Evolutionary conservation across 2,329 filamentous ascomycete genomes (phyloP).

Genomic region (Aureobasidium namibiae): DNA sequence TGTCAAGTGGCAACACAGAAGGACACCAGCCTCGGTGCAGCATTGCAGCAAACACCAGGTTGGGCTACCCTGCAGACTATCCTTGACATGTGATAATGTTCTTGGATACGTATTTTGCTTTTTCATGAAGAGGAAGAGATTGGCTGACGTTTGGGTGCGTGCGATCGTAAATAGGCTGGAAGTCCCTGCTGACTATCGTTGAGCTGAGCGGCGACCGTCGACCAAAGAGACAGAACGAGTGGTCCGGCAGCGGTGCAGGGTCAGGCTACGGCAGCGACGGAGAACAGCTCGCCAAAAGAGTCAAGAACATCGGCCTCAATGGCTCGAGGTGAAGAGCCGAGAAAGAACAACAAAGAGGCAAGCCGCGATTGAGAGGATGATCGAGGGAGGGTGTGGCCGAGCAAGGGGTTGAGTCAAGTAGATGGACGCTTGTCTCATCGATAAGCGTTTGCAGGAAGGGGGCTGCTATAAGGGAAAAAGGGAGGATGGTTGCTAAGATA

Average conservation of each 20-base stretch:
- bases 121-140: constrained; percentile 12
- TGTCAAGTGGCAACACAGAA: constrained; percentile 77
- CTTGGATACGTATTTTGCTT: constrained; percentile 19
- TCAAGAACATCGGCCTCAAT: constrained; percentile 18
- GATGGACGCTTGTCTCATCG: not conserved
- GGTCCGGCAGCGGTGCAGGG: not conserved
- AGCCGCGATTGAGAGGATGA: not conserved
- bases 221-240: constrained; percentile 38
- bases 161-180: constrained; percentile 23
- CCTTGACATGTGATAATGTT: constrained; percentile 44
- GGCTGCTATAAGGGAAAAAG: no score
- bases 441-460: not conserved
- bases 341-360: not conserved
- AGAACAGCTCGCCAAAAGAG: constrained; percentile 23
- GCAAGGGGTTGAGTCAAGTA: not conserved
- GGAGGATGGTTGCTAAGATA: not conserved
- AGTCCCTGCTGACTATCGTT: constrained; percentile 70
- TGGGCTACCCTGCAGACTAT: constrained; percentile 95
- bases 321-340: not conserved
- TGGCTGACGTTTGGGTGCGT: constrained; percentile 16
- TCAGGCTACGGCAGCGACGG: constrained; percentile 16
- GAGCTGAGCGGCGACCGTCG: constrained; percentile 95
- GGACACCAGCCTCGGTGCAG: constrained; percentile 70
- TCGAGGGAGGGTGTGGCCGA: not conserved
- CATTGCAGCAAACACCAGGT: constrained; percentile 77